A percentile compares a stretch with the other conserved stretches of the same genome.
Evolutionary conservation across 2,329 filamentous ascomycete species (phyloP).

Genomic region (Thelonectria olida): DNA sequence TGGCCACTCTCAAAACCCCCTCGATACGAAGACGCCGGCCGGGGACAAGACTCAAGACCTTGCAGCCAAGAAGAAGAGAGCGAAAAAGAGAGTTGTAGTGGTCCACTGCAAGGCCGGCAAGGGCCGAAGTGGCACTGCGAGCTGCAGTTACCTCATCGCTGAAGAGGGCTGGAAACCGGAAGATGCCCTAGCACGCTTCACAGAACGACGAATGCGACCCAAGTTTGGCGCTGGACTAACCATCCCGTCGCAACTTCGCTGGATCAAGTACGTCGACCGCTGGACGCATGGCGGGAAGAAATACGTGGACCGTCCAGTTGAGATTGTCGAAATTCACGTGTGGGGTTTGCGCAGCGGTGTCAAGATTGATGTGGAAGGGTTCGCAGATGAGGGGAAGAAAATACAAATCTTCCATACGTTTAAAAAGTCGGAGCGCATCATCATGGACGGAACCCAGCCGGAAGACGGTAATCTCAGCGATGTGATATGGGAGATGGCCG

Average conservation of each 20-base stretch:
- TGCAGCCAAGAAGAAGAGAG: conserved; percentile 44
- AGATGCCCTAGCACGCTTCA: conserved; percentile 68
- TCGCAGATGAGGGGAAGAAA: conserved; percentile 85
- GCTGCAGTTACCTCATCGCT: conserved; percentile 88
- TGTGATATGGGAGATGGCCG: conserved; percentile 64
- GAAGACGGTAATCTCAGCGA: conserved; percentile 59
- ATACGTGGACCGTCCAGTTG: conserved; percentile 84
- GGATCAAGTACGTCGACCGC: conserved; percentile 86
- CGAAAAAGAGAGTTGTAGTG: conserved; percentile 74
- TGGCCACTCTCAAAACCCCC: conserved; percentile 22
- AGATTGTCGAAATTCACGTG: conserved; percentile 87
- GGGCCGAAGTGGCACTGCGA: conserved; percentile 87
- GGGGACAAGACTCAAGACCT: conserved; percentile 26
- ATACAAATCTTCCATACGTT: conserved; percentile 90
- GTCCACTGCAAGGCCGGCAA: conserved; percentile 99
- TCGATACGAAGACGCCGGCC: not conserved
- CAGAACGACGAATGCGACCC: conserved; percentile 86
- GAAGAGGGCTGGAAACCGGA: conserved; percentile 74
- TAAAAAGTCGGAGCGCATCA: conserved; percentile 72
- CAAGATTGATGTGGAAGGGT: conserved; percentile 86
- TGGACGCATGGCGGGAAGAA: conserved; percentile 80
- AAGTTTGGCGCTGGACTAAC: conserved; percentile 90
- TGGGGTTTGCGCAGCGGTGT: conserved; percentile 91
- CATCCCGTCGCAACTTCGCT: conserved; percentile 91
- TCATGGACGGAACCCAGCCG: conserved; percentile 68